phyloP scores from a whole-genome alignment of 768 basidiomycete species.

The Pluteus cervinus region DNA sequence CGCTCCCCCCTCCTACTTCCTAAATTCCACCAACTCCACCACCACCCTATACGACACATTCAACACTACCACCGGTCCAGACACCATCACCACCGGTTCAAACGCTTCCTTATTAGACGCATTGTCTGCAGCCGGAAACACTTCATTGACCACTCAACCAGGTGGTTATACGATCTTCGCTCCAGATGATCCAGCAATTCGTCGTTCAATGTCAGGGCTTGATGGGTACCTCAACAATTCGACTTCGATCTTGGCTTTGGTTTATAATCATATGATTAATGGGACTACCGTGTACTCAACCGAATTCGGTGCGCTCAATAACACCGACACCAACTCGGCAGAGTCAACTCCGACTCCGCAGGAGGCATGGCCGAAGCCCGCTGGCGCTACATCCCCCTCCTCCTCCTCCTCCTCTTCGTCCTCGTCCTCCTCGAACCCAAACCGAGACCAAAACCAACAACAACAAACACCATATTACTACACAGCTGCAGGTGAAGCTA shows the following conservation, averaged over 20 bases:
- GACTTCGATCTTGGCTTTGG: neutral
- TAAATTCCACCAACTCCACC: too few species aligned
- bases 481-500: slow-evolving; percentile 52
- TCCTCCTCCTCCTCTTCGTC: slow-evolving; percentile 9
- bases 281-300: slow-evolving; percentile 63
- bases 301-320: slow-evolving; percentile 27
- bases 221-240: neutral
- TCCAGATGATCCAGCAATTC: slow-evolving; percentile 50
- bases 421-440: too few species aligned
- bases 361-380: too few species aligned
- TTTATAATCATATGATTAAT: slow-evolving; percentile 47
- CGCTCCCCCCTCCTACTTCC: too few species aligned
- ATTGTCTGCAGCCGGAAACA: slow-evolving; percentile 51
- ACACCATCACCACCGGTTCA: slow-evolving; percentile 35
- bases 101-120: slow-evolving; percentile 35
- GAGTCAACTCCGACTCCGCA: too few species aligned
- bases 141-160: slow-evolving; percentile 58
- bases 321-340: slow-evolving; percentile 9
- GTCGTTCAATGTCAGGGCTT: slow-evolving; percentile 28
- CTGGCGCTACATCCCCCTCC: too few species aligned
- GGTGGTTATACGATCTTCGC: slow-evolving; percentile 35
- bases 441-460: too few species aligned
- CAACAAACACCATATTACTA: too few species aligned
- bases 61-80: too few species aligned
- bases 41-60: too few species aligned